Evolutionary conservation across 169 alveolate species (phyloP), one percentile per base, ranked within the genome.

Genomic region (Sarcocystis neurona): DNA sequence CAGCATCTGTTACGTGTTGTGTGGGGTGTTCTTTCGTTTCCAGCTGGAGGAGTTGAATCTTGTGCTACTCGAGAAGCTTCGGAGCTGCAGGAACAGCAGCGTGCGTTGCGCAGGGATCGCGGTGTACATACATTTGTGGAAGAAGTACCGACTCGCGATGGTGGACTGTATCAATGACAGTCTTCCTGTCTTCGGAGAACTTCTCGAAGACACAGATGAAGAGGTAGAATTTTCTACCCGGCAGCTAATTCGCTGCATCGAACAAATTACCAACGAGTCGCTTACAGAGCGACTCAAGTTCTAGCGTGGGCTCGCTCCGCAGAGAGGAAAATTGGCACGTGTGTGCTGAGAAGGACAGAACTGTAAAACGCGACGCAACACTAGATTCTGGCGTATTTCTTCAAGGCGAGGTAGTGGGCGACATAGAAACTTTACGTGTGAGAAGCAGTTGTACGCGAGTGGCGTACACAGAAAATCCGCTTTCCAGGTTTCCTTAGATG

Each of bases 141-240:
- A 72, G 82, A 30, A 39, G 46, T 56, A 39, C 20, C 58, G 82
- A 32, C 50, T 72, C 39, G 82, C 82, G 58, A 72, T 72, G 82
- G 82, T 72, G 39, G 82, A 72, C 56, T 39, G 58, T 8, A 34
- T 72, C 60, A n/a, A n/a, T 6, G 82, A 72, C 34, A 39, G 58
- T 18, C 82, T 72, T 5, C 82, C 37, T 48, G 43, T 56, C 18
- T 56, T 72, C 18, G 82, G 37, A 12, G 82, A 72, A 32, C 82
- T 72, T 41, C 82, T 72, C 41, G 82, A 72, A 37, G 32, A 39
- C 56, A 20, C 48, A 15, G 82, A 72, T 56, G 82, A 72, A 6
- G 82, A 72, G 43, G 34, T 72, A 32, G 82, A 72, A 37, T 27
- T 72, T 30, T 48, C 82, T 8, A 72, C 82, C 6, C 82, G 82